phyloP scores from a whole-genome alignment of 1,139 yeast species.

The Candida frijolesensis region DNA sequence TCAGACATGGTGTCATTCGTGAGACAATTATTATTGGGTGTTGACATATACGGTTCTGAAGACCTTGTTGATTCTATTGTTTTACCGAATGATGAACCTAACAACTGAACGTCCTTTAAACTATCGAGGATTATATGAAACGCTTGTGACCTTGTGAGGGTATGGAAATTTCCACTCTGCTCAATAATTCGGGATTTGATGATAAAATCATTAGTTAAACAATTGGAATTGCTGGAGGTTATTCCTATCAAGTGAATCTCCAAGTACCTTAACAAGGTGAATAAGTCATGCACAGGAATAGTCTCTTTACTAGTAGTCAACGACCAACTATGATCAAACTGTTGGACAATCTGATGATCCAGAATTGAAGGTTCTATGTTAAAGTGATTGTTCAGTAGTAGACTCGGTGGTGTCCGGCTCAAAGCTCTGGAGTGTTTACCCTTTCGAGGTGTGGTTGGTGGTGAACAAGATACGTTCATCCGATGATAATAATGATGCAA shows the following conservation, averaged over 20 bases:
- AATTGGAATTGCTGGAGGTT: background rate
- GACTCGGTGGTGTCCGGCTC: background rate
- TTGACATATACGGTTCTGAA: background rate
- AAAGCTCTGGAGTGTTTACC: background rate
- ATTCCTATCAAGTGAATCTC: conserved; percentile 5
- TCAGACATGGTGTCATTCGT: conserved; percentile 2
- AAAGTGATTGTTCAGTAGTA: background rate
- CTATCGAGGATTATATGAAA: conserved; percentile 10
- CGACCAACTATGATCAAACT: conserved; percentile 12
- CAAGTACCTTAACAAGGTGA: conserved; percentile 7
- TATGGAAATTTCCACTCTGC: conserved; percentile 1
- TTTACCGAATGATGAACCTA: conserved; percentile 2
- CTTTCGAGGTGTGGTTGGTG: background rate
- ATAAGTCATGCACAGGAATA: conserved; percentile 5
- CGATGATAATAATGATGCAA: no score
- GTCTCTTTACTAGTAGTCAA: conserved; percentile 5
- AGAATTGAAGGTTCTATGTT: background rate
- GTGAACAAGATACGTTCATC: background rate
- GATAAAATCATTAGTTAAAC: conserved; percentile 8
- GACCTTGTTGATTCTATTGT: background rate
- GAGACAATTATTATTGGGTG: background rate
- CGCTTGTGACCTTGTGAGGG: conserved; percentile 11
- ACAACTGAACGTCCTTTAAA: conserved; percentile 8
- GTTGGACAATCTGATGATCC: background rate
- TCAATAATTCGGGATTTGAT: conserved; percentile 9